Percentiles rank a stretch among this genome's conserved stretches.
phyloP scores from a whole-genome alignment of 2,329 filamentous ascomycete genomes.

The Huntiella moniliformis region DNA sequence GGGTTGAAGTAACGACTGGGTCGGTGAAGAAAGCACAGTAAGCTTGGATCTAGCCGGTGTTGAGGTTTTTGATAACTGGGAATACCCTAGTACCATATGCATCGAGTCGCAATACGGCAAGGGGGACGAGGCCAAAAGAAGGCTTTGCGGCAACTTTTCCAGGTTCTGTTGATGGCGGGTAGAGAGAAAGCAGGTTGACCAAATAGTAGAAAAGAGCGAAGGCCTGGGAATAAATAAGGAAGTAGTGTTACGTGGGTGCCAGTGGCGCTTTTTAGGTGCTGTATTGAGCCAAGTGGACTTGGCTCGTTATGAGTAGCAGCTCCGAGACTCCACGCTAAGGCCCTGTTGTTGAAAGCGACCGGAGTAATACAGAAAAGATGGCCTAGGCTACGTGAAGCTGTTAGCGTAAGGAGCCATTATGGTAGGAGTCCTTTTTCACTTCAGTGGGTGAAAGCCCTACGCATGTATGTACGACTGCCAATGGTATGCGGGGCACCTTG shows the following conservation, averaged over 20 bases:
- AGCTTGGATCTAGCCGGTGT: constrained; percentile 3
- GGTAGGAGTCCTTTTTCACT: too few relatives aligned
- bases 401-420: too few relatives aligned
- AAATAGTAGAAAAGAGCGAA: constrained; percentile 5
- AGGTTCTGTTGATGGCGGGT: neutral
- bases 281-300: neutral
- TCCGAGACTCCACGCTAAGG: too few relatives aligned
- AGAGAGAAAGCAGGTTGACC: constrained; percentile 4
- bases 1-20: constrained; percentile 1
- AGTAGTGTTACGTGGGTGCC: neutral
- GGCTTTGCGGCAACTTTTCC: constrained; percentile 8
- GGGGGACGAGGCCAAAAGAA: constrained; percentile 10
- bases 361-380: too few relatives aligned
- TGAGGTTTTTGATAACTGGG: constrained; percentile 8
- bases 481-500: too few relatives aligned
- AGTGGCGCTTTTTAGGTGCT: neutral
- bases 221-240: neutral
- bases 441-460: too few relatives aligned
- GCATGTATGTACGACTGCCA: too few relatives aligned
- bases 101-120: constrained; percentile 8
- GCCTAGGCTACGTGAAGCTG: too few relatives aligned
- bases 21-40: constrained; percentile 5
- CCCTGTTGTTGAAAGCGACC: too few relatives aligned
- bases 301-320: too few relatives aligned
- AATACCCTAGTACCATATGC: constrained; percentile 9